Base-by-base conservation (phyloP, 2,329 filamentous ascomycete species). In the Cryphonectria carpinicola region DNA sequence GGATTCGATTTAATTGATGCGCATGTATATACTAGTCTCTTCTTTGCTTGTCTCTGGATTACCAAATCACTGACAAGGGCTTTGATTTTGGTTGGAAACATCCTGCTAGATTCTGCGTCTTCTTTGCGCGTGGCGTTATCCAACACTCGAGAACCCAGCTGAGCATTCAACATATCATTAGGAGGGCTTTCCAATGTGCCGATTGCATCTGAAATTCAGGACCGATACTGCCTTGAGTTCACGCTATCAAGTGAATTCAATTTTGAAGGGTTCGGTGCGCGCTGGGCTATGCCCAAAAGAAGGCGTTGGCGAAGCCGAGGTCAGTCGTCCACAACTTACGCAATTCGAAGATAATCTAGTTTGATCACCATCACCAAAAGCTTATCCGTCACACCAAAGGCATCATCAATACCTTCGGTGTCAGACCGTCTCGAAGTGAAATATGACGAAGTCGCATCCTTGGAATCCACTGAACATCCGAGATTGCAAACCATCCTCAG, bases 71-170 rank as follows among this genome's bases (percentile, higher is more conserved):
- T 39, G 41, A 67, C 37, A 22, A 67, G 58, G 19, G 54, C 54
- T 37, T 37, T 60, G 28, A 67, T 14, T 11, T 62, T 67, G 8
- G 54, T 67, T 67, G 54, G 25, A 35, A 56, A 28, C 19, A 17
- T 19, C 32, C 54, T 35, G 11, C 49, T 52, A 13, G n/a, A 7
- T 25, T 25, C 11, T 52, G 3, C 22, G n/a, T 52, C n/a, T 25
- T 6, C 22, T 52, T 52, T n/a, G 4, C 8, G n/a, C 22, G n/a
- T 52, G 49, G 49, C 49, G 22, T 25, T 4, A 22, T 25, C 7
- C n/a, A 52, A 25, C 22, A 25, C 8, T 13, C 11, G 49, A 52
- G 22, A 25, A 52, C 11, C 49, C 3, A 52, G 49, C 49, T 52
- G 43, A 19, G 22, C 11, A 10, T 25, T 52, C 22, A 52, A 6